Base-by-base conservation (phyloP, 164 flowering plant species). In the Berberis vulgaris region DNA sequence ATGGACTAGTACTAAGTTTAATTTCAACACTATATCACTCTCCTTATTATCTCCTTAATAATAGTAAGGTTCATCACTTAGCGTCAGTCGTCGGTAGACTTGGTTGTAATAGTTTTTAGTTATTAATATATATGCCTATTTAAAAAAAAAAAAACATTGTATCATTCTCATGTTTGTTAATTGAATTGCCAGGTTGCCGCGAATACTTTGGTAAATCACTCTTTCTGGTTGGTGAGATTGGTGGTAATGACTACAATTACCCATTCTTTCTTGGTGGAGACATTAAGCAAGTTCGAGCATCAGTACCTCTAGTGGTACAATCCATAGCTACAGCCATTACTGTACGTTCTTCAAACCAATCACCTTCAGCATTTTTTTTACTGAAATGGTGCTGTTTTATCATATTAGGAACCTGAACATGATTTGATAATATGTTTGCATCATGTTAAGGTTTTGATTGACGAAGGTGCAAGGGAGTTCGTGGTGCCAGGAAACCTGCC, bases 201-300 rank as follows among this genome's bases (percentile, higher is more conserved):
- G 50, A 59, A 1, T 77, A 65, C 70, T 77, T 85, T 43, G 59
- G 65, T 40, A 85, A 60, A 46, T 74, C 88, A 0, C 78, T 87
- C 6, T 82, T 87, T 74, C 50, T 83, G 1, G 76, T 87, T 41
- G 90, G 94, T 49, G 90, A 87, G 73, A 85, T 87, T 0, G 88
- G 94, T 4, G 84, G 81, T 4, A 87, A 87, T 56, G 88, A 85
- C 54, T 87, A 81, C 57, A 82, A 80, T 43, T 73, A 69, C 26
- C 56, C 72, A 0, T 64, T 75, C 43, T 60, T 71, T 5, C 54
- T 57, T 1, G 78, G 80, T 49, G 62, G 45, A 66, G 77, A 58
- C 71, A 52, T 73, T 44, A 41, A 69, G 57, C 59, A 78, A 13
- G 46, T 80, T 6, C 58, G 57, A 45, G 43, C 79, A 41, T 41